phyloP scores from a whole-genome alignment of 2,329 filamentous ascomycete genomes.

The Sclerotinia subarctica region DNA sequence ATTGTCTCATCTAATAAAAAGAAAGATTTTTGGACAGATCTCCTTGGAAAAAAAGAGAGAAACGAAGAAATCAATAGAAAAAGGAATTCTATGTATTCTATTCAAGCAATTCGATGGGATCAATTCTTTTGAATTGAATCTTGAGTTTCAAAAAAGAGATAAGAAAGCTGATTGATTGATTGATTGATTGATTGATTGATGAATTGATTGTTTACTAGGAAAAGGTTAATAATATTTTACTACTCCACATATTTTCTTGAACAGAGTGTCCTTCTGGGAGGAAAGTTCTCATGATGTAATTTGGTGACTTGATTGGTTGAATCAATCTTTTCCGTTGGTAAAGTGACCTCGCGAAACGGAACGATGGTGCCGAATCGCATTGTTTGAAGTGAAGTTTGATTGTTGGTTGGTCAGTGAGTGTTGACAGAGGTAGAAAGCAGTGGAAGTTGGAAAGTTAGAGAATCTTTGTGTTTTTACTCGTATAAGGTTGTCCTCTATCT shows the following conservation, averaged over 20 bases:
- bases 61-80: background rate
- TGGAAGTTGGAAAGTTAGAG: background rate
- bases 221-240: background rate
- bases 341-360: background rate
- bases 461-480: background rate
- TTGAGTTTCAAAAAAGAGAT: background rate
- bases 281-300: background rate
- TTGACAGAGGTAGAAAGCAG: background rate
- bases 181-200: too few species aligned
- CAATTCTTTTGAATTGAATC: background rate
- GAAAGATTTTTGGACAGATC: slow-evolving; percentile 14
- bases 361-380: background rate
- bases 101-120: too few species aligned
- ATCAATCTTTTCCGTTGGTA: background rate
- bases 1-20: slow-evolving; percentile 22
- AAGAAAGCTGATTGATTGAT: too few species aligned
- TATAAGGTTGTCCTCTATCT: too few species aligned
- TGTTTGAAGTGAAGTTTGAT: slow-evolving; percentile 3
- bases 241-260: background rate
- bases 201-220: background rate
- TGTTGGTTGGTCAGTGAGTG: background rate
- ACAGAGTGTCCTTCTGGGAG: slow-evolving; percentile 6
- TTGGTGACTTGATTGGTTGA: background rate
- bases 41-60: background rate
- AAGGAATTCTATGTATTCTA: background rate